Evolutionary conservation across 805 yeast genomes (phyloP), one percentile per base, ranked within the genome.

Genomic region (Lipomyces sp.): DNA sequence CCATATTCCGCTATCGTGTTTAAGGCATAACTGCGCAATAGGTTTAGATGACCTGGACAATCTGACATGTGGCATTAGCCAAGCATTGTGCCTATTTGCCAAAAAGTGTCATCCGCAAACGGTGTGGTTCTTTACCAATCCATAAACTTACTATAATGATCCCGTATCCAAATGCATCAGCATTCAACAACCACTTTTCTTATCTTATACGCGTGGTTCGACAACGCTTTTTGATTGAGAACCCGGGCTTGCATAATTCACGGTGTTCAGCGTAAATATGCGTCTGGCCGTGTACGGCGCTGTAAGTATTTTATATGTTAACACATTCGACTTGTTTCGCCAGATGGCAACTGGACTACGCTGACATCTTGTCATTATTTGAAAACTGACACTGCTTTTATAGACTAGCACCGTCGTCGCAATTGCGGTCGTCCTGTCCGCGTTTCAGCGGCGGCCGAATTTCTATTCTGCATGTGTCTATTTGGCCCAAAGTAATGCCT

Each of bases 401-500:
- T 39, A 77, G 80, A 65, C 72, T 4, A 80, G 84, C 66, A 75
- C 81, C 50, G 74, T 75, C 2, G 68, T 79, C 50, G 80, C 82
- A 8, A 73, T 71, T 8, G 73, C 74, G 18, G 80, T 80, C 53
- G 74, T 82, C 11, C 67, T 76, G 39, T 75, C 80, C 30, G 78
- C 84, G 6, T 75, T 84, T 4, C 68, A 71, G 35, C 73, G 72
- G n/a, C 76, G 84, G 55, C 85, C 87, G 15, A 85, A 83, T 73
- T 75, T 78, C 66, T 85, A 81, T 69, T 75, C 84, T 58, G 85
- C 84, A 55, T 79, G 85, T 29, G 77, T 86, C 2, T 81, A 82
- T 42, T 75, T 88, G 50, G 79, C 86, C 7, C 82, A 83, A 60
- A 89, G 88, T 2, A 72, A 74, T 64, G 82, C 67, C 78, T 82